A percentile compares a stretch with the other conserved stretches of the same genome.
These are phyloP conservation scores for Ilex asprella DNA, from an alignment of 257 asterid species.

Conservation along the genomic window DNA sequence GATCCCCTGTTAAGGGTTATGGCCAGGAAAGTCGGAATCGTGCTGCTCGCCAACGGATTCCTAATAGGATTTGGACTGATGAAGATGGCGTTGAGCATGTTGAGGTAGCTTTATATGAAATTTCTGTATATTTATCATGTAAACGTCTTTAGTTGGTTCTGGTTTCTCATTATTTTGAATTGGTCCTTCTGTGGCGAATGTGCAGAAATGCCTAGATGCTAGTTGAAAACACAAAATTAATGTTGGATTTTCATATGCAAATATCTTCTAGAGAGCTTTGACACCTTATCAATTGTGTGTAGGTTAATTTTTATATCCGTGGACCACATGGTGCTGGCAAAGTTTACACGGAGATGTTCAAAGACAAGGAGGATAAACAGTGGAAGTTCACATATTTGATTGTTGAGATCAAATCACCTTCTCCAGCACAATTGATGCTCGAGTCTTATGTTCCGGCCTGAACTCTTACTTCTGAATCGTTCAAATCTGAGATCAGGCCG, in stretches of 20 bases:
- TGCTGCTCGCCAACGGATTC: constrained; percentile 91
- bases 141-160: not conserved
- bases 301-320: constrained; percentile 87
- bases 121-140: no score
- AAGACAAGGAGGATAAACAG: constrained; percentile 69
- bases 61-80: constrained; percentile 73
- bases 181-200: not conserved
- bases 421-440: constrained; percentile 74
- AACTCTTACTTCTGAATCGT: constrained; percentile 7
- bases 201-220: not conserved
- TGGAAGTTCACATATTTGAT: constrained; percentile 86
- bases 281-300: not conserved
- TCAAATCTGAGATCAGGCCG: not conserved
- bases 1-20: constrained; percentile 80
- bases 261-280: not conserved
- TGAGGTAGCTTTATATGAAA: constrained; percentile 31
- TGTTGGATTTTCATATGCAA: not conserved
- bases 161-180: not conserved
- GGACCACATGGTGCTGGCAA: constrained; percentile 92
- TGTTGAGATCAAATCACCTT: constrained; percentile 70
- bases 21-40: constrained; percentile 87
- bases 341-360: constrained; percentile 86
- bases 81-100: constrained; percentile 86
- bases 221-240: not conserved
- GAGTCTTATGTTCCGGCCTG: constrained; percentile 92